phyloP scores from a whole-genome alignment of 768 basidiomycete species.

The Candolleomyces eurysporus region DNA sequence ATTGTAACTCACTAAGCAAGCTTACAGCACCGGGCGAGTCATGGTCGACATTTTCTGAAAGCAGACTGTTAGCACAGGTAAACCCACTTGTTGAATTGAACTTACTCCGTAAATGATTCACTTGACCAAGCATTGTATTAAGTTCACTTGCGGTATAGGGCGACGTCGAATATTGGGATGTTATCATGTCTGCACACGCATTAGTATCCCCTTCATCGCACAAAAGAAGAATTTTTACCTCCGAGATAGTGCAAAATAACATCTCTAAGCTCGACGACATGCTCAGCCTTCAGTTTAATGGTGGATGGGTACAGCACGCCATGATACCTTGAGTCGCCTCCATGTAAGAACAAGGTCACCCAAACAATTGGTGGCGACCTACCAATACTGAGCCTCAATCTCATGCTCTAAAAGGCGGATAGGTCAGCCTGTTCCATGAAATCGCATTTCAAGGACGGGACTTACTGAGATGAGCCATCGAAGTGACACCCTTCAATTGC shows the following conservation, averaged over 20 bases:
- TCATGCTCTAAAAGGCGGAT: constrained; percentile 30
- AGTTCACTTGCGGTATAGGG: constrained; percentile 36
- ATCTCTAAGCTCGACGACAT: constrained; percentile 36
- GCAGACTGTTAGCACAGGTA: no score
- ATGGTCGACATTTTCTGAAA: no score
- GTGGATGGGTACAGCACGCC: constrained; percentile 32
- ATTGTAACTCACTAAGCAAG: neutral
- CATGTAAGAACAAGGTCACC: neutral
- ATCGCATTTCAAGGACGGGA: neutral
- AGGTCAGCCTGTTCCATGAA: neutral
- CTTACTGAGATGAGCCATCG: constrained; percentile 41
- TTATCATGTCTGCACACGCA: constrained; percentile 32
- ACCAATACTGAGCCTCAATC: constrained; percentile 43
- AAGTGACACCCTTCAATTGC: constrained; percentile 35
- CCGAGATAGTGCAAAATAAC: constrained; percentile 36
- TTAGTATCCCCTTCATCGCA: neutral
- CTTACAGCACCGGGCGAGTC: neutral
- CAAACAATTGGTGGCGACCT: neutral
- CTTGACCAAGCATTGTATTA: constrained; percentile 32
- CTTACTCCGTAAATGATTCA: constrained; percentile 34
- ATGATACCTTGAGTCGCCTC: constrained; percentile 28
- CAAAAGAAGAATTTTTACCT: constrained; percentile 19
- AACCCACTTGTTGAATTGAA: neutral
- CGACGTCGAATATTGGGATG: constrained; percentile 37
- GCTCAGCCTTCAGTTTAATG: constrained; percentile 18